phyloP scores from a whole-genome alignment of 352 stramenopile species.

The Globisporangium paroecandrum region DNA sequence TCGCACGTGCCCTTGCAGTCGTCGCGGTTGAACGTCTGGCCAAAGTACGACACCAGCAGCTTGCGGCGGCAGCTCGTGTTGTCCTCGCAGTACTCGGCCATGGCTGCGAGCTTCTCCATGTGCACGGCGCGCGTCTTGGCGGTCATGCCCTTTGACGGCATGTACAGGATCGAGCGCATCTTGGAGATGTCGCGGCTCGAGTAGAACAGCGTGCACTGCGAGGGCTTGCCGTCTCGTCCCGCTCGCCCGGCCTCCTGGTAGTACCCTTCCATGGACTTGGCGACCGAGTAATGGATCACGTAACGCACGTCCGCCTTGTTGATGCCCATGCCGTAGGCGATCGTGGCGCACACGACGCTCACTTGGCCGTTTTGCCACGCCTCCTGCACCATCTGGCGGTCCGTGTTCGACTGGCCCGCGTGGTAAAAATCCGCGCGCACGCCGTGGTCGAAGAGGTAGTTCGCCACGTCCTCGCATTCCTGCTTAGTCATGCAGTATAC shows the following conservation, averaged over 20 bases:
- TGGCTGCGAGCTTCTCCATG: slow-evolving; percentile 72
- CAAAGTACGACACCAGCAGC: slow-evolving; percentile 78
- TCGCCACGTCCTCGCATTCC: slow-evolving; percentile 90
- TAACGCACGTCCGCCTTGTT: slow-evolving; percentile 94
- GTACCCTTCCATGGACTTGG: slow-evolving; percentile 96
- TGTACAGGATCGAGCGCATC: slow-evolving; percentile 76
- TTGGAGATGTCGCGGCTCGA: slow-evolving; percentile 75
- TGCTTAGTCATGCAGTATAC: slow-evolving; percentile 95
- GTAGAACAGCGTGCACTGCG: slow-evolving; percentile 92
- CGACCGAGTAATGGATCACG: slow-evolving; percentile 91
- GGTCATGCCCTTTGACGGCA: slow-evolving; percentile 79
- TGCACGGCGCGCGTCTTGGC: slow-evolving; percentile 64
- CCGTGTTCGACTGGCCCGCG: slow-evolving; percentile 71
- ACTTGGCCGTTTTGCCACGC: slow-evolving; percentile 72
- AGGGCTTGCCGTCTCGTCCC: slow-evolving; percentile 92
- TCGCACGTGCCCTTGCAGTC: slow-evolving; percentile 46
- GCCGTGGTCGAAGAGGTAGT: slow-evolving; percentile 83
- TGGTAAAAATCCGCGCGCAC: slow-evolving; percentile 93
- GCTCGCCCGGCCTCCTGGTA: slow-evolving; percentile 97
- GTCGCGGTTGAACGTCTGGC: slow-evolving; percentile 62
- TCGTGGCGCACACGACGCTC: slow-evolving; percentile 93
- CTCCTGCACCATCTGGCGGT: slow-evolving; percentile 78
- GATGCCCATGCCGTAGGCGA: slow-evolving; percentile 96
- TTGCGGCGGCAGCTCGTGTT: slow-evolving; percentile 69
- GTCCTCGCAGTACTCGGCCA: slow-evolving; percentile 81